Percentiles rank a stretch among this genome's conserved stretches.
These are phyloP conservation scores for Cercospora zeae-maydis DNA, from an alignment of 2,329 filamentous ascomycete species.

Conservation along the genomic window DNA sequence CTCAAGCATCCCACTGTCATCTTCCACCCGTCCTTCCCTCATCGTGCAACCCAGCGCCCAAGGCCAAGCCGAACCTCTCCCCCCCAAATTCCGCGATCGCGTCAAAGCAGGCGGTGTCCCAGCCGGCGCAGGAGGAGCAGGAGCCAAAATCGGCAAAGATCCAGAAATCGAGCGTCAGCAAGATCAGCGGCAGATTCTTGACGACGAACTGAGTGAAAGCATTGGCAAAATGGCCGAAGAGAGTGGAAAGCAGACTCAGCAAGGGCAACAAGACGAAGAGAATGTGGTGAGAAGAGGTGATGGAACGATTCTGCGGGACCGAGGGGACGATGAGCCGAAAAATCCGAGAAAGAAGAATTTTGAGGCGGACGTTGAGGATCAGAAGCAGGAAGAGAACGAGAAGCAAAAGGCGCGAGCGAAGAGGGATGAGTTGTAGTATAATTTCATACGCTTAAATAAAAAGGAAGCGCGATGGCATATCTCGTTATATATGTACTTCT, in stretches of 20 bases:
- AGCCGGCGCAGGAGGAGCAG: slow-evolving; percentile 51
- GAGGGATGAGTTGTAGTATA: slow-evolving; percentile 34
- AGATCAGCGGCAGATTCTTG: slow-evolving; percentile 27
- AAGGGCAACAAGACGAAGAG: slow-evolving; percentile 22
- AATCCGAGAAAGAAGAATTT: slow-evolving; percentile 63
- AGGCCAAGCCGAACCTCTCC: slow-evolving; percentile 36
- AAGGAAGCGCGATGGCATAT: not conserved
- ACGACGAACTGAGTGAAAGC: slow-evolving; percentile 37
- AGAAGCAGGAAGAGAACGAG: slow-evolving; percentile 27
- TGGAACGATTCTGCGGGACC: slow-evolving; percentile 44
- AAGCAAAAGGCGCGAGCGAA: slow-evolving; percentile 17
- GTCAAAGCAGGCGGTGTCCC: slow-evolving; percentile 35
- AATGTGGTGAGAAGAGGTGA: slow-evolving; percentile 40
- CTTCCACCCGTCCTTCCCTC: slow-evolving; percentile 36
- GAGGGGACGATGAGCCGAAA: slow-evolving; percentile 32
- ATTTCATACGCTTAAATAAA: not conserved
- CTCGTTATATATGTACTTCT: not conserved
- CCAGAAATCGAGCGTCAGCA: slow-evolving; percentile 6
- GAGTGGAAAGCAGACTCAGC: slow-evolving; percentile 25
- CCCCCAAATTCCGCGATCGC: slow-evolving; percentile 22
- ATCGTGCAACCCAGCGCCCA: slow-evolving; percentile 47
- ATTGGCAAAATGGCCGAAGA: slow-evolving; percentile 46
- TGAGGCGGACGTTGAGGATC: slow-evolving; percentile 49
- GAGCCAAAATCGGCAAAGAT: slow-evolving; percentile 36
- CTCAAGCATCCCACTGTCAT: slow-evolving; percentile 22